phyloP scores from a whole-genome alignment of 257 asterid species.

The Jacaranda copaia region DNA sequence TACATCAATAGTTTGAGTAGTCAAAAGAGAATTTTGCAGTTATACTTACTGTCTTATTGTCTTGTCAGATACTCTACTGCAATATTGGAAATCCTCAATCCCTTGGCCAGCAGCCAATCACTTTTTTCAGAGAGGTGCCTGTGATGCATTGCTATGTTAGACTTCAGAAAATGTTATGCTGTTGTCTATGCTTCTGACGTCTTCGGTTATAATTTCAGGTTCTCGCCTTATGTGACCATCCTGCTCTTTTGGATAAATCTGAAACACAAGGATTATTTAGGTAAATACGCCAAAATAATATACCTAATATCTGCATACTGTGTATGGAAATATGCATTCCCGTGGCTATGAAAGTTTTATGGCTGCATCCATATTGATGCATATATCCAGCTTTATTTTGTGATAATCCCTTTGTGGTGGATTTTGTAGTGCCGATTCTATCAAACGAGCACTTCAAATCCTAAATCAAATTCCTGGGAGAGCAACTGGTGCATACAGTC shows the following conservation, averaged over 20 bases:
- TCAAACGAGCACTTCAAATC: slow-evolving; percentile 88
- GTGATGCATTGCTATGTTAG: neutral
- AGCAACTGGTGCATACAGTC: slow-evolving; percentile 99
- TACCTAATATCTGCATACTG: neutral
- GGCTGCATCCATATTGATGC: neutral
- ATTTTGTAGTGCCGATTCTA: slow-evolving; percentile 81
- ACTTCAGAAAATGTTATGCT: neutral
- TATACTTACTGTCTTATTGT: neutral
- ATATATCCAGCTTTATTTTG: neutral
- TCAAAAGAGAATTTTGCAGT: neutral
- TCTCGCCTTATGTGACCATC: slow-evolving; percentile 94
- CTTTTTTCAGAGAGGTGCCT: slow-evolving; percentile 97
- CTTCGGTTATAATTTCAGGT: slow-evolving; percentile 58
- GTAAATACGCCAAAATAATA: slow-evolving; percentile 39
- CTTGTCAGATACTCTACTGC: slow-evolving; percentile 81
- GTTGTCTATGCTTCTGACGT: slow-evolving; percentile 27
- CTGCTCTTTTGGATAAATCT: slow-evolving; percentile 83
- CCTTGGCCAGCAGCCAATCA: slow-evolving; percentile 93
- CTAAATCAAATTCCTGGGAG: slow-evolving; percentile 96
- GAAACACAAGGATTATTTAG: slow-evolving; percentile 91
- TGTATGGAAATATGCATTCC: too few relatives aligned
- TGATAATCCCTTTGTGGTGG: slow-evolving; percentile 18
- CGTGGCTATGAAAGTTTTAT: too few relatives aligned
- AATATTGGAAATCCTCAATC: slow-evolving; percentile 97
- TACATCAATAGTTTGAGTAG: neutral